A percentile compares a stretch with the other conserved stretches of the same genome.
Conservation (phyloP, 352 stramenopile genomes). For the Pythium oligandrum region DNA sequence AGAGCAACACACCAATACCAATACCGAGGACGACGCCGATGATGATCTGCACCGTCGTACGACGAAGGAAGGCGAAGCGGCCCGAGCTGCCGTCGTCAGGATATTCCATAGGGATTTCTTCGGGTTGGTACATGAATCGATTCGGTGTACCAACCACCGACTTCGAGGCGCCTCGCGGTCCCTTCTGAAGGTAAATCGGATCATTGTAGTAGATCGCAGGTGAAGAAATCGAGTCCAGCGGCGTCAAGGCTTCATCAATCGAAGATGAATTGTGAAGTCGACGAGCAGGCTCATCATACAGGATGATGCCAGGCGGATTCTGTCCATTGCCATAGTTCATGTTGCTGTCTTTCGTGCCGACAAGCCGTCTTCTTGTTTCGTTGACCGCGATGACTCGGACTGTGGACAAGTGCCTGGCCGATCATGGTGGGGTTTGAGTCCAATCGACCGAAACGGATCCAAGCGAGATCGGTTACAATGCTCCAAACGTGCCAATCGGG, state of each 20-base stretch:
- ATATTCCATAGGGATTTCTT: slow-evolving; percentile 13
- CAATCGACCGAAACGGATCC: too few relatives aligned
- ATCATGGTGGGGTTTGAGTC: too few relatives aligned
- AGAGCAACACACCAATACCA: slow-evolving; percentile 19
- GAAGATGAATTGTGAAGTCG: slow-evolving; percentile 15
- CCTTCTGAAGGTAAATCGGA: slow-evolving; percentile 5
- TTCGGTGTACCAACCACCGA: background rate
- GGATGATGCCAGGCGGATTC: slow-evolving; percentile 15
- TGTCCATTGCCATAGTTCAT: too few relatives aligned
- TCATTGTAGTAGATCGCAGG: slow-evolving; percentile 36
- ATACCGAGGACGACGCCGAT: slow-evolving; percentile 23
- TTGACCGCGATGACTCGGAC: too few relatives aligned
- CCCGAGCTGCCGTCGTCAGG: slow-evolving; percentile 9
- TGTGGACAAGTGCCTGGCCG: too few relatives aligned
- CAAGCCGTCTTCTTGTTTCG: too few relatives aligned
- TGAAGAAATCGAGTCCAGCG: slow-evolving; percentile 33
- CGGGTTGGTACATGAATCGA: slow-evolving; percentile 3
- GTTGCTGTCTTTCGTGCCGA: too few relatives aligned
- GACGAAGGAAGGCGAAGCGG: slow-evolving; percentile 16
- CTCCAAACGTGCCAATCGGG: too few relatives aligned
- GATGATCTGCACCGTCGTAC: slow-evolving; percentile 26
- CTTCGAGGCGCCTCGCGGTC: too few relatives aligned
- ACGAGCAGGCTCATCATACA: slow-evolving; percentile 17
- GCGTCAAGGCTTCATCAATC: slow-evolving; percentile 21
- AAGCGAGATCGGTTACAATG: too few relatives aligned